Conservation (phyloP, 306 rosid species). For the Prunus padus region DNA sequence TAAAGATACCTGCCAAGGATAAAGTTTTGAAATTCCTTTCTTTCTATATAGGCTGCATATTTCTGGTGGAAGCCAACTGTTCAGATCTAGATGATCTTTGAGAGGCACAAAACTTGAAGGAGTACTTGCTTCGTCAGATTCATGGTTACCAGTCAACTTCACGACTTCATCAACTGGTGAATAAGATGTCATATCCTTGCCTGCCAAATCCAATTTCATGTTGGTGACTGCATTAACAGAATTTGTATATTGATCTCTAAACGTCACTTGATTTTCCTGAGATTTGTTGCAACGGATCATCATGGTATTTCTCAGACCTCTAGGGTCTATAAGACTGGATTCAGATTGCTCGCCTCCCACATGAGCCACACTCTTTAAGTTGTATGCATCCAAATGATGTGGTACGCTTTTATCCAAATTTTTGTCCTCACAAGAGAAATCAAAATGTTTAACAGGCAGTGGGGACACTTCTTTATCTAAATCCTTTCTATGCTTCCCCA, state of each 20-base stretch:
- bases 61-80: conserved; percentile 83
- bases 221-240: conserved; percentile 31
- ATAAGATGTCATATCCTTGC: conserved; percentile 36
- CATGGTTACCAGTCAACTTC: conserved; percentile 33
- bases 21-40: conserved; percentile 81
- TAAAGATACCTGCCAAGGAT: conserved; percentile 82
- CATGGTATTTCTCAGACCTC: conserved; percentile 15
- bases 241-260: conserved; percentile 34
- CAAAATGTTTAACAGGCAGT: conserved; percentile 89
- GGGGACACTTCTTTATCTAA: conserved; percentile 49
- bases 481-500: conserved; percentile 42
- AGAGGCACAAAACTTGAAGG: conserved; percentile 62
- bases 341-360: conserved; percentile 37
- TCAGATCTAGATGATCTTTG: conserved; percentile 55
- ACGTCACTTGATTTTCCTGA: conserved; percentile 36
- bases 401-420: conserved; percentile 44
- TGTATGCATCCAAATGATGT: conserved; percentile 29
- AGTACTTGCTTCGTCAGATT: conserved; percentile 50
- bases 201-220: conserved; percentile 18
- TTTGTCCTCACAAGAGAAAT: conserved; percentile 73
- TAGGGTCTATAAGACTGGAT: conserved; percentile 26
- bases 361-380: conserved; percentile 25
- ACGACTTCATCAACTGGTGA: conserved; percentile 39
- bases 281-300: conserved; percentile 17
- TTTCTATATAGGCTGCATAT: conserved; percentile 71